A percentile compares a stretch with the other conserved stretches of the same genome.
Evolutionary conservation across 306 rosid species (phyloP).

Genomic region (Ceratonia siliqua): DNA sequence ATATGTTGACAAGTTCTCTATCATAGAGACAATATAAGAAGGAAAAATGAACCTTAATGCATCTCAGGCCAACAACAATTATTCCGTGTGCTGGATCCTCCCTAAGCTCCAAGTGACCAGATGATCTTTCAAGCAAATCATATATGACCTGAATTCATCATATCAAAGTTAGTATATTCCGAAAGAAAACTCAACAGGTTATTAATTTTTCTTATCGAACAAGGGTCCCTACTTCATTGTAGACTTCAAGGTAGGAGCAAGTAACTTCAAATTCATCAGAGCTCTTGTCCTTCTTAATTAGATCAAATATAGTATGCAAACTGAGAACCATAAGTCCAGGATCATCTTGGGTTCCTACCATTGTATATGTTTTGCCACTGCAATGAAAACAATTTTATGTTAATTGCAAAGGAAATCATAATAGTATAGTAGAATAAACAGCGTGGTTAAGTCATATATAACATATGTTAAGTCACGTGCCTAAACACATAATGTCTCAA

Average conservation of each 20-base stretch:
- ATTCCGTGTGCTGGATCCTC: constrained; percentile 71
- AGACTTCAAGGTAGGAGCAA: constrained; percentile 72
- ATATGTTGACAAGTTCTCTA: background rate
- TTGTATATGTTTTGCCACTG: constrained; percentile 69
- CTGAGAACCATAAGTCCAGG: constrained; percentile 79
- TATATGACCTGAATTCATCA: constrained; percentile 54
- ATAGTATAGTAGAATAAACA: background rate
- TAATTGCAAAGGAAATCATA: background rate
- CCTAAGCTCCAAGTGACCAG: constrained; percentile 67
- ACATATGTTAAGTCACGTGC: background rate
- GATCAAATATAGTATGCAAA: constrained; percentile 57
- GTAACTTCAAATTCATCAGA: constrained; percentile 61
- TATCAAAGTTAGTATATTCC: background rate
- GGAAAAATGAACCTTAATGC: constrained; percentile 52
- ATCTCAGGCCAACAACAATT: constrained; percentile 59
- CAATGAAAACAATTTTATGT: background rate
- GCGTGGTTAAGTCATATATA: background rate
- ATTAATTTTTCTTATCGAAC: background rate
- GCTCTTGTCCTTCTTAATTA: constrained; percentile 48
- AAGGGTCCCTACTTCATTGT: constrained; percentile 50
- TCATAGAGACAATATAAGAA: background rate
- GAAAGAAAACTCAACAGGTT: background rate
- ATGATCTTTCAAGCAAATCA: constrained; percentile 69
- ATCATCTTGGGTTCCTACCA: constrained; percentile 67
- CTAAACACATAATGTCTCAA: background rate